Conservation (phyloP, 306 rosid species). For the Erythrophleum fordii region DNA sequence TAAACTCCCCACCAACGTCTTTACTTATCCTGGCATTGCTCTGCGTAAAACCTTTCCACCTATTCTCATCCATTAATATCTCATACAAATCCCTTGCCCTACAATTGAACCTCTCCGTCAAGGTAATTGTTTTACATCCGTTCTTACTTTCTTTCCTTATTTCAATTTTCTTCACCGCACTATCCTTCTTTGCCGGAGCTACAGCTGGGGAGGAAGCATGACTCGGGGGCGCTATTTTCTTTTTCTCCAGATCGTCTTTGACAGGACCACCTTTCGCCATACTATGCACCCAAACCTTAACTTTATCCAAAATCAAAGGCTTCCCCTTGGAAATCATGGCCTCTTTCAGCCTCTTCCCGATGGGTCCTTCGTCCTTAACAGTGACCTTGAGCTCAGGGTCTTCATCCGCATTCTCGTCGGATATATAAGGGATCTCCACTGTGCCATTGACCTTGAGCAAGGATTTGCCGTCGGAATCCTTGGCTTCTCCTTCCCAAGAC, state of each 20-base stretch:
- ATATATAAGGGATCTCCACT: constrained; percentile 88
- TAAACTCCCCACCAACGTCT: constrained; percentile 87
- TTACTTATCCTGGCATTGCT: constrained; percentile 91
- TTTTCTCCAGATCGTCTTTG: constrained; percentile 68
- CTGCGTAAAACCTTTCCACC: constrained; percentile 94
- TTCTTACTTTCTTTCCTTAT: constrained; percentile 52
- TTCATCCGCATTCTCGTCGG: constrained; percentile 94
- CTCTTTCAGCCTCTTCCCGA: constrained; percentile 74
- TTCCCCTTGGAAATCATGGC: constrained; percentile 77
- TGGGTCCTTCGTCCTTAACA: constrained; percentile 80
- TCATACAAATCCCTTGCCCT: constrained; percentile 76
- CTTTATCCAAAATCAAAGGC: constrained; percentile 76
- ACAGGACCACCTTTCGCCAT: constrained; percentile 95
- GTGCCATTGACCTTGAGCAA: constrained; percentile 73
- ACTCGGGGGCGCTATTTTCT: constrained; percentile 55
- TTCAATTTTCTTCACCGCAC: constrained; percentile 22
- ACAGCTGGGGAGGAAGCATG: background rate
- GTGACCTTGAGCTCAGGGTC: constrained; percentile 79
- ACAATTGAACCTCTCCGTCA: constrained; percentile 91
- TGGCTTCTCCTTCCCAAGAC: constrained; percentile 86
- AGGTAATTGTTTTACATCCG: constrained; percentile 66
- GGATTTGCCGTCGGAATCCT: constrained; percentile 59
- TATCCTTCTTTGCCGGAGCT: constrained; percentile 17
- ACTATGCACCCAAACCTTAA: constrained; percentile 68
- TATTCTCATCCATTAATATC: constrained; percentile 94